Evolutionary conservation across 768 basidiomycete genomes (phyloP).

Genomic region (Goffeauzyma gilvescens): DNA sequence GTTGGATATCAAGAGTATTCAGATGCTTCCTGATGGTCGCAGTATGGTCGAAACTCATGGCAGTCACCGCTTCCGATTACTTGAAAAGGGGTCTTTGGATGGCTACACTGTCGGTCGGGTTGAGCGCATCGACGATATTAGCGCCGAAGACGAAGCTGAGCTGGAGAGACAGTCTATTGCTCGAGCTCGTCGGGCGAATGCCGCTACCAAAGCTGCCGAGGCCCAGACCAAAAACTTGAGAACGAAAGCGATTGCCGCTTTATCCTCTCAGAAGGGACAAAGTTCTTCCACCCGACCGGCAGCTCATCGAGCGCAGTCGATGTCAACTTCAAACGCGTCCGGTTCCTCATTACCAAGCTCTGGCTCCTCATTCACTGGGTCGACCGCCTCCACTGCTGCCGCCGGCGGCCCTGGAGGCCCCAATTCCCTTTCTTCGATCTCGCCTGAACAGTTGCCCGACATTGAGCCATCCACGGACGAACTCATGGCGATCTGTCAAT

Average conservation of each 20-base stretch:
- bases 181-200: slow-evolving; percentile 4
- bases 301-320: too few relatives aligned
- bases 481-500: slow-evolving; percentile 43
- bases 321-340: too few relatives aligned
- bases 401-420: neutral
- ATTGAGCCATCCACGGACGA: slow-evolving; percentile 37
- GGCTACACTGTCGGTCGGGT: slow-evolving; percentile 76
- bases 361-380: too few relatives aligned
- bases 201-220: neutral
- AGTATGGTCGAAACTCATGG: slow-evolving; percentile 66
- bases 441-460: neutral
- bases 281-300: too few relatives aligned
- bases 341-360: too few relatives aligned
- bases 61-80: slow-evolving; percentile 57
- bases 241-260: too few relatives aligned
- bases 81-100: slow-evolving; percentile 66
- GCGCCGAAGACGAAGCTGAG: slow-evolving; percentile 33
- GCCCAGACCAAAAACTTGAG: too few relatives aligned
- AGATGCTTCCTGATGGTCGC: slow-evolving; percentile 73
- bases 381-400: too few relatives aligned
- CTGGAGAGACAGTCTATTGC: slow-evolving; percentile 29
- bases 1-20: slow-evolving; percentile 67
- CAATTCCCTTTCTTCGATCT: neutral
- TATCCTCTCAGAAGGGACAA: too few relatives aligned
- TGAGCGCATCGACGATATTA: slow-evolving; percentile 40